phyloP scores from a whole-genome alignment of 1,284 basidiomycete species.

The Ganoderma meredithae region DNA sequence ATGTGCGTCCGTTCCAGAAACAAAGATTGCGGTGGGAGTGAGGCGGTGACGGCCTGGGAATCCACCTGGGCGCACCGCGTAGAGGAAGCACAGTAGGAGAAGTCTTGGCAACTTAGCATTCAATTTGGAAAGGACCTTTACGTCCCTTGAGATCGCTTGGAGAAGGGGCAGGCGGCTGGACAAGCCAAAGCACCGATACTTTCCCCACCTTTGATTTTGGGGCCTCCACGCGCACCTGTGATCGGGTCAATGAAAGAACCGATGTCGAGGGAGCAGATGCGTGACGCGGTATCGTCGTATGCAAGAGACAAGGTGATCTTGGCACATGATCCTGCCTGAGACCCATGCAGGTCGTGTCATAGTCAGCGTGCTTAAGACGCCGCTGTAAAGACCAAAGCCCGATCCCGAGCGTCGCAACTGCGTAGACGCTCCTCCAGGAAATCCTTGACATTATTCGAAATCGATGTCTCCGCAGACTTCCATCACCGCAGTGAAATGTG shows the following conservation, averaged over 20 bases:
- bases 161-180: slow-evolving; percentile 12
- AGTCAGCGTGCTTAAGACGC: slow-evolving; percentile 1
- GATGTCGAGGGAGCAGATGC: neutral
- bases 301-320: neutral
- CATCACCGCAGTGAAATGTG: neutral
- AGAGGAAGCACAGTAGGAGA: slow-evolving; percentile 12
- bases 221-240: neutral
- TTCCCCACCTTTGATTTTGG: neutral
- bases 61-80: slow-evolving; percentile 6
- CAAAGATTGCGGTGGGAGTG: slow-evolving; percentile 24
- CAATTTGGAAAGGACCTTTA: slow-evolving; percentile 16
- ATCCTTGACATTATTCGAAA: neutral
- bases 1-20: neutral
- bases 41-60: slow-evolving; percentile 33
- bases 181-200: neutral
- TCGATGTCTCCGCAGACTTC: neutral
- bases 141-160: slow-evolving; percentile 24
- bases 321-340: neutral
- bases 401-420: neutral
- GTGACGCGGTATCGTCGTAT: neutral
- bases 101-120: slow-evolving; percentile 21
- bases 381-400: neutral
- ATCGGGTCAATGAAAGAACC: neutral
- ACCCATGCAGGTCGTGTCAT: neutral
- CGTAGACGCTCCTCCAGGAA: neutral